Percentiles rank a stretch among this genome's conserved stretches.
phyloP scores from a whole-genome alignment of 805 yeast species.

The Saturnispora bothae region DNA sequence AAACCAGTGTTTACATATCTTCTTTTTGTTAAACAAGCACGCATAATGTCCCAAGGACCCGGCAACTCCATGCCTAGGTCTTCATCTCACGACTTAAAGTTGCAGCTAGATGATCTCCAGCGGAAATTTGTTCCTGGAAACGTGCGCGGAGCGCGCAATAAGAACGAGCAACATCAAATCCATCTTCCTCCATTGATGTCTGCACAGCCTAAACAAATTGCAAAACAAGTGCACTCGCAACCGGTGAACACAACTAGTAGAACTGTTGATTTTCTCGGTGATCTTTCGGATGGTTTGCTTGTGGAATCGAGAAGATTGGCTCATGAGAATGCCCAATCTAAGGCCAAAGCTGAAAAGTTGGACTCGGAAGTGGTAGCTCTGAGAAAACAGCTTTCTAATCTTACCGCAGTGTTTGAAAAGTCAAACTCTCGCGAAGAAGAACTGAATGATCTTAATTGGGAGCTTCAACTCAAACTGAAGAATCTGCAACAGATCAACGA shows the following conservation, averaged over 20 bases:
- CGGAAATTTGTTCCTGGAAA: slow-evolving; percentile 15
- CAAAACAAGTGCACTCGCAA: background rate
- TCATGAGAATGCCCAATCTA: slow-evolving; percentile 47
- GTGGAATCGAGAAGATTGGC: slow-evolving; percentile 61
- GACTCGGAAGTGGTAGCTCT: slow-evolving; percentile 33
- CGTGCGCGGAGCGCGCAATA: slow-evolving; percentile 7
- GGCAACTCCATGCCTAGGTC: slow-evolving; percentile 4
- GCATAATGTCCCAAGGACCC: background rate
- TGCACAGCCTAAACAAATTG: slow-evolving; percentile 6
- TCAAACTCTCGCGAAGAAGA: slow-evolving; percentile 35
- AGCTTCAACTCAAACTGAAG: slow-evolving; percentile 42
- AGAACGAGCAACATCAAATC: slow-evolving; percentile 11
- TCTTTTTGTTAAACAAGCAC: too few relatives aligned
- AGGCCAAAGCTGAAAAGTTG: slow-evolving; percentile 31
- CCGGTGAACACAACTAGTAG: slow-evolving; percentile 28
- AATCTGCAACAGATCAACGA: slow-evolving; percentile 33
- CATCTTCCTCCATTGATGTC: slow-evolving; percentile 15
- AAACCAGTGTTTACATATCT: too few relatives aligned
- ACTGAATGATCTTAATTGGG: slow-evolving; percentile 59
- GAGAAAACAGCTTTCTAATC: slow-evolving; percentile 28
- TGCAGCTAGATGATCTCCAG: slow-evolving; percentile 35
- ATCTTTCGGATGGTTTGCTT: slow-evolving; percentile 60
- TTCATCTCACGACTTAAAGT: slow-evolving; percentile 28
- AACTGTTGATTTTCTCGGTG: slow-evolving; percentile 64
- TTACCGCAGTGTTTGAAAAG: slow-evolving; percentile 24